Base-by-base conservation (phyloP, 257 asterid species). In the Petunia axillaris region DNA sequence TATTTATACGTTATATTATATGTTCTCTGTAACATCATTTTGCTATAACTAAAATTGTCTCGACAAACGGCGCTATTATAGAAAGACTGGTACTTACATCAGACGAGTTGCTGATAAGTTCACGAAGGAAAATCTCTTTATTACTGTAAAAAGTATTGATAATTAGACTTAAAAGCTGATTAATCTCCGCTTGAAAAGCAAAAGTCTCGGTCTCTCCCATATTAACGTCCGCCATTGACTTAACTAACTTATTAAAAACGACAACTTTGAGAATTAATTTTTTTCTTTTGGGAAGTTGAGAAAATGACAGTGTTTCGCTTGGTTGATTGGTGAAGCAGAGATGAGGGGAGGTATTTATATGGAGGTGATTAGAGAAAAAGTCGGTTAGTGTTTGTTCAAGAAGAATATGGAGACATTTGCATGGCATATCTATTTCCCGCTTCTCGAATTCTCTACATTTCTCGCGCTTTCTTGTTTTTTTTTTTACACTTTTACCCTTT, bases 81-180 rank as follows among this genome's bases (percentile, higher is more conserved):
- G 25, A 25, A 25, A 25, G 25, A 25, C 25, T 59, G 16, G 16
- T 10, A 54, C 63, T 57, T 57, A 57, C 36, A n/a, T 57, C 63
- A 15, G 80, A 59, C 2, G 71, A 58, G 9, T 77, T 77, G 68
- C 80, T 77, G 54, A 77, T 77, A 4, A 77, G 15, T 48, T 77
- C 80, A 7, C 71, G 80, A 9, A 77, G 71, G 54, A 77, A 77
- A 43, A 77, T 77, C 80, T 77, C 80, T 25, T 77, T 77, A 66
- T 77, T 77, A 57, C 9, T 57, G 36, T 57, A 57, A 1, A 57
- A 57, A 5, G 63, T 57, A 57, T 57, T 57, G 63, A 57, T 57
- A 57, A 57, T 57, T 57, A 57, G 6, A 57, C 63, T 57, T 8
- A 57, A 3, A 0, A 57, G 9, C 63, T 57, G 63, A n/a, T 57